Evolutionary conservation across 495 filamentous ascomycete genomes (phyloP).

Genomic region (Pyrenula aspistea): DNA sequence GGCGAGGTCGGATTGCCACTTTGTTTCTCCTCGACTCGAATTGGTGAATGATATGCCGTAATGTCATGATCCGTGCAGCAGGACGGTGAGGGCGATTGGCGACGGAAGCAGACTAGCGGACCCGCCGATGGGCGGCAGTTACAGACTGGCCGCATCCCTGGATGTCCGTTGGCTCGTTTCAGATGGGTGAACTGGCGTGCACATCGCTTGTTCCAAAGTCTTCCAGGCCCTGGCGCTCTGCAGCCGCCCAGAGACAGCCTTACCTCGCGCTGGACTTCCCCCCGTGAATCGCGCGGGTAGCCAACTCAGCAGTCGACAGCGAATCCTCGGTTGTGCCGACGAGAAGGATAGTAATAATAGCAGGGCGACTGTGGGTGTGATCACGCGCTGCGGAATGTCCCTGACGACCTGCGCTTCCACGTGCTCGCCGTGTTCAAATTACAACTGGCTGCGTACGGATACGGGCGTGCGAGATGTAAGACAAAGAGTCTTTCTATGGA

Average conservation of each 20-base stretch:
- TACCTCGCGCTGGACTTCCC: background rate
- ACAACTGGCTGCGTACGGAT: background rate
- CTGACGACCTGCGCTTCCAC: background rate
- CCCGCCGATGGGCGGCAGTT: background rate
- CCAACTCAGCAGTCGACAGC: too few relatives aligned
- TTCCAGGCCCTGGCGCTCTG: background rate
- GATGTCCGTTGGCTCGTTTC: background rate
- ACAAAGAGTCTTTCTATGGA: background rate
- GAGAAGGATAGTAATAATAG: background rate
- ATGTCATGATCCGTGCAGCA: background rate
- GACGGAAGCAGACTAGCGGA: background rate
- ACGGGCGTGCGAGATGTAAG: background rate
- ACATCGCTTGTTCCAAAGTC: background rate
- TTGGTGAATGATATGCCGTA: background rate
- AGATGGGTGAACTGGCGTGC: background rate
- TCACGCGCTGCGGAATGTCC: background rate
- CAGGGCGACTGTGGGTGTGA: background rate
- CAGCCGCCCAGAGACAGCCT: background rate
- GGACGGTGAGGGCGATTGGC: background rate
- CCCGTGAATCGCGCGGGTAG: too few relatives aligned
- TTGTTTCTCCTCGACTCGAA: too few relatives aligned
- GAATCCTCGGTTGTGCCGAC: background rate
- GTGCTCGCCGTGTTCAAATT: background rate
- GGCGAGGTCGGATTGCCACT: too few relatives aligned
- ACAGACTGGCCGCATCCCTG: background rate